These are phyloP conservation scores for Flammula alnicola DNA, from an alignment of 1,284 basidiomycete species.

Conservation along the genomic window DNA sequence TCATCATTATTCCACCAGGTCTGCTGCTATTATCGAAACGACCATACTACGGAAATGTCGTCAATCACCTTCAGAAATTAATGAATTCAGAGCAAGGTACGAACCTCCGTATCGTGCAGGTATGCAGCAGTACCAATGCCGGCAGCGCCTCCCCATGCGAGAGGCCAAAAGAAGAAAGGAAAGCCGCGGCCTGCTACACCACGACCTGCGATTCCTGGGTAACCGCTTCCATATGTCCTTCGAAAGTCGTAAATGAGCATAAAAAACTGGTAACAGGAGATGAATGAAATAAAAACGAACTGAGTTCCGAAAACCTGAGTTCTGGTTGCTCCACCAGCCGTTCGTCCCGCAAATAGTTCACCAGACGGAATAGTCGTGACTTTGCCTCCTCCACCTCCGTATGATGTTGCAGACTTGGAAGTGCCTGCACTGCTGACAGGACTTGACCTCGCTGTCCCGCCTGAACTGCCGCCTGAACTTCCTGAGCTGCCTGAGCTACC, in stretches of 20 bases:
- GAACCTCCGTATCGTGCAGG: slow-evolving; percentile 44
- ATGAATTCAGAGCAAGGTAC: slow-evolving; percentile 24
- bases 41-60: slow-evolving; percentile 62
- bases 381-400: slow-evolving; percentile 35
- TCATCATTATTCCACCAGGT: slow-evolving; percentile 59
- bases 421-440: slow-evolving; percentile 27
- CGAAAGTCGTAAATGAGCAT: slow-evolving; percentile 14
- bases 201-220: slow-evolving; percentile 47
- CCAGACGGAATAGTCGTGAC: slow-evolving; percentile 38
- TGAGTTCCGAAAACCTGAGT: slow-evolving; percentile 38
- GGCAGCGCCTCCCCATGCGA: slow-evolving; percentile 50
- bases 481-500: slow-evolving; percentile 9
- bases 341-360: slow-evolving; percentile 38
- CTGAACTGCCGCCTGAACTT: slow-evolving; percentile 15
- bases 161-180: slow-evolving; percentile 64
- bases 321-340: slow-evolving; percentile 42
- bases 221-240: slow-evolving; percentile 64
- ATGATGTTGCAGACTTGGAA: slow-evolving; percentile 32
- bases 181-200: slow-evolving; percentile 53
- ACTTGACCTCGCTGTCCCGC: slow-evolving; percentile 21
- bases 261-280: not conserved
- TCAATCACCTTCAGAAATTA: slow-evolving; percentile 34
- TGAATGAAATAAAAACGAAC: slow-evolving; percentile 27
- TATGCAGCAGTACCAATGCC: slow-evolving; percentile 37
- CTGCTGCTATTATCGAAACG: slow-evolving; percentile 48